Conservation (phyloP, 2,329 filamentous ascomycete species). For the Bertia moriformis region DNA sequence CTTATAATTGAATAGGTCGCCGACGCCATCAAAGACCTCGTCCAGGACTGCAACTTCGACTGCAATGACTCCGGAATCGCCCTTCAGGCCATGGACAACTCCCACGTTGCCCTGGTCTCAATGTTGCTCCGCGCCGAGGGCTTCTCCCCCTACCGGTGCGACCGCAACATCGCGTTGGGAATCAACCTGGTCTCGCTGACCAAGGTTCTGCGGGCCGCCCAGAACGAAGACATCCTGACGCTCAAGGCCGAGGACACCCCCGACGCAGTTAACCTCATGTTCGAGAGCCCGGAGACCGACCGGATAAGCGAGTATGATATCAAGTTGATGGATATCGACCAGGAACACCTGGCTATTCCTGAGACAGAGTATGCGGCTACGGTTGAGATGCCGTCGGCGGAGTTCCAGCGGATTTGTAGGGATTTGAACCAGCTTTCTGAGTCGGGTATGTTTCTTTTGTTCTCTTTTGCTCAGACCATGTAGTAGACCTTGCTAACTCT, state of each 20-base stretch:
- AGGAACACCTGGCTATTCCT: conserved; percentile 95
- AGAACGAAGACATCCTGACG: conserved; percentile 87
- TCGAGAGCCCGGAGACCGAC: conserved; percentile 80
- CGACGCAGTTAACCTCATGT: conserved; percentile 86
- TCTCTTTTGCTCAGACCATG: too few species aligned
- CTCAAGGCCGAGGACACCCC: conserved; percentile 95
- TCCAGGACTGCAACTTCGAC: conserved; percentile 99
- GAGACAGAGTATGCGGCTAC: conserved; percentile 97
- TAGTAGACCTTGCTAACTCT: not conserved
- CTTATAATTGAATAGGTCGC: conserved; percentile 52
- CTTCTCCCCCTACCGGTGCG: conserved; percentile 91
- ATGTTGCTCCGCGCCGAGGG: conserved; percentile 96
- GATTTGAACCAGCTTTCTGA: conserved; percentile 87
- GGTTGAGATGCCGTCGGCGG: conserved; percentile 71
- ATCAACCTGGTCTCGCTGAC: conserved; percentile 94
- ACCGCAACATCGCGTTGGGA: conserved; percentile 94
- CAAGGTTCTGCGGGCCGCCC: conserved; percentile 88
- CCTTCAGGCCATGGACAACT: conserved; percentile 99
- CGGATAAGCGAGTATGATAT: conserved; percentile 97
- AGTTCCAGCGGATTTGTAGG: conserved; percentile 90
- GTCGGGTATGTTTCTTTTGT: conserved; percentile 51
- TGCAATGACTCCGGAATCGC: conserved; percentile 99
- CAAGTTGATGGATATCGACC: conserved; percentile 99
- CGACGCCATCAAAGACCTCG: conserved; percentile 96
- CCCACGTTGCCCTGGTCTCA: conserved; percentile 92